Conservation (phyloP, 164 flowering plant genomes). For the Warburgia ugandensis region DNA sequence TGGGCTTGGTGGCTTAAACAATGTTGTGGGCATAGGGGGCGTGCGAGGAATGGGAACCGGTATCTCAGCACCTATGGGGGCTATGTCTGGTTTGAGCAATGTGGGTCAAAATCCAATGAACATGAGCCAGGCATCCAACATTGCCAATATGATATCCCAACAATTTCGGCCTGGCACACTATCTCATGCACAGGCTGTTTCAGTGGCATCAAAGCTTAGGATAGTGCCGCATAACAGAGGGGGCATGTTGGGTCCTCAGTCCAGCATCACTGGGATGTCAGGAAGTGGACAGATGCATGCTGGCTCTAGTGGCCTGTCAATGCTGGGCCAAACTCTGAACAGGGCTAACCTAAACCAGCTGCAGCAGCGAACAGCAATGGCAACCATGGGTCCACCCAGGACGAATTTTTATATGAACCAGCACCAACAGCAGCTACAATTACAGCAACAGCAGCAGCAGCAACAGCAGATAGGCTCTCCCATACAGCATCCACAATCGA, state of each 20-base stretch:
- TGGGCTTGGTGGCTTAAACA: slow-evolving; percentile 56
- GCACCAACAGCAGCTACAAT: slow-evolving; percentile 23
- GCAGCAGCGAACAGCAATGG: slow-evolving; percentile 58
- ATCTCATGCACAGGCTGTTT: slow-evolving; percentile 14
- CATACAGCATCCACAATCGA: slow-evolving; percentile 39
- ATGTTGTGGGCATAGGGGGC: slow-evolving; percentile 55
- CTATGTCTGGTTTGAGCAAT: slow-evolving; percentile 52
- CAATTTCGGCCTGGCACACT: slow-evolving; percentile 33
- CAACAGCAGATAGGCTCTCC: slow-evolving; percentile 55
- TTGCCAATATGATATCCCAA: slow-evolving; percentile 42
- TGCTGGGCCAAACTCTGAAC: slow-evolving; percentile 61
- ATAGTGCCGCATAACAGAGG: slow-evolving; percentile 35
- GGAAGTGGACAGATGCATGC: slow-evolving; percentile 66
- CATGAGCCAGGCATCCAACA: slow-evolving; percentile 36
- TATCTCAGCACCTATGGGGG: slow-evolving; percentile 52
- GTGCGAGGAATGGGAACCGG: slow-evolving; percentile 60
- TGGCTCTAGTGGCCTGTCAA: slow-evolving; percentile 50
- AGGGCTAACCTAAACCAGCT: slow-evolving; percentile 38
- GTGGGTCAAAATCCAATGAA: slow-evolving; percentile 54
- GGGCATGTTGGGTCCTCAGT: slow-evolving; percentile 47
- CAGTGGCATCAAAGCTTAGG: slow-evolving; percentile 35
- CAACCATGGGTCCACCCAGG: slow-evolving; percentile 82
- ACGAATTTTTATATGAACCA: slow-evolving; percentile 50
- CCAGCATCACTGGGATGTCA: slow-evolving; percentile 45
- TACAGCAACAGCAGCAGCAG: slow-evolving; percentile 23